A percentile compares a stretch with the other conserved stretches of the same genome.
Evolutionary conservation across 1,139 yeast species (phyloP).

Genomic region (Sugiyamaella grinbergsii): DNA sequence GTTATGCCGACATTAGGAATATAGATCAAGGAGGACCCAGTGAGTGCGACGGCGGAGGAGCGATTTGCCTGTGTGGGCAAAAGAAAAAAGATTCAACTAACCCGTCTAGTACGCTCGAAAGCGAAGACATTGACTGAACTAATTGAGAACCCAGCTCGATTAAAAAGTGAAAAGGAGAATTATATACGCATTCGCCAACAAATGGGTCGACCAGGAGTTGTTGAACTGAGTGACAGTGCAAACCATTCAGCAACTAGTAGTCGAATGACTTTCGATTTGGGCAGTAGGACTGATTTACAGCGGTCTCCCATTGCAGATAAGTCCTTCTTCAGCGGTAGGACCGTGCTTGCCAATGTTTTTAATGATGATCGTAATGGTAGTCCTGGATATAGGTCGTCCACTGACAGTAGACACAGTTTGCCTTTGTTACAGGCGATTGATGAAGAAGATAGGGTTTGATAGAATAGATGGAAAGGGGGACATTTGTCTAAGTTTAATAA

Average conservation of each 20-base stretch:
- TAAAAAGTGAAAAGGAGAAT: constrained; percentile 38
- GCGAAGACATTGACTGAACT: constrained; percentile 37
- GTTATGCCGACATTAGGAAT: constrained; percentile 39
- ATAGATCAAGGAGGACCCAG: constrained; percentile 40
- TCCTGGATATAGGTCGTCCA: constrained; percentile 1
- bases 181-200: constrained; percentile 38
- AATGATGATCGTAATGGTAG: background rate
- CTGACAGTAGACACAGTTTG: constrained; percentile 18
- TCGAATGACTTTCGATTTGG: constrained; percentile 16
- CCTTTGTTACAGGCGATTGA: constrained; percentile 20
- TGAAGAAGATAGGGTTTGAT: constrained; percentile 16
- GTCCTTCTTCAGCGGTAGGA: background rate
- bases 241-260: constrained; percentile 11
- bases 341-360: constrained; percentile 1
- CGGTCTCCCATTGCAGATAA: constrained; percentile 4
- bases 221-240: constrained; percentile 27
- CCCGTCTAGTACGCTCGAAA: constrained; percentile 37
- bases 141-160: constrained; percentile 36
- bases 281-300: background rate
- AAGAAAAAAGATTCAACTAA: constrained; percentile 21
- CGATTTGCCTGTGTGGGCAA: background rate
- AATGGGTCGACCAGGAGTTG: constrained; percentile 40
- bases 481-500: too few relatives aligned
- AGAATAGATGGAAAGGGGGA: too few relatives aligned
- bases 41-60: constrained; percentile 20